Conservation (phyloP, 495 filamentous ascomycete genomes). For the Neurospora pannonica region DNA sequence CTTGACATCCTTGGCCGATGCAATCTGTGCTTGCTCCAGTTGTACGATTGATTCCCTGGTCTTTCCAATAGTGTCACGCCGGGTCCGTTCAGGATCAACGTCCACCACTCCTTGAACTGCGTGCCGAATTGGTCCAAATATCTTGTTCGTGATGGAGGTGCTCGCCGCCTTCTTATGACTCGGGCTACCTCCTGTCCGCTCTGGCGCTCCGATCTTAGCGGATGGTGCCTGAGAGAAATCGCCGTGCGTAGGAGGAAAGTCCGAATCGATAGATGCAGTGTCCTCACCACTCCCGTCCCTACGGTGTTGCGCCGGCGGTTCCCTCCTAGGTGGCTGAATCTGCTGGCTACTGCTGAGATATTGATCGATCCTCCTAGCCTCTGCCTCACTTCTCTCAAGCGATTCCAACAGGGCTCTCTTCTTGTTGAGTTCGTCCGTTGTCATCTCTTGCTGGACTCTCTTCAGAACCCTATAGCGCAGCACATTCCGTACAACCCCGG, state of each 20-base stretch:
- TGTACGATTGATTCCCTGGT: slow-evolving; percentile 67
- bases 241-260: slow-evolving; percentile 85
- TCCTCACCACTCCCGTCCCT: slow-evolving; percentile 49
- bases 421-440: slow-evolving; percentile 75
- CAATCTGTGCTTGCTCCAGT: slow-evolving; percentile 81
- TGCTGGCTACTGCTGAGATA: slow-evolving; percentile 66
- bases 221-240: slow-evolving; percentile 54
- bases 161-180: slow-evolving; percentile 66
- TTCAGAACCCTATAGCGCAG: slow-evolving; percentile 84
- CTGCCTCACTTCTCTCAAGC: slow-evolving; percentile 78
- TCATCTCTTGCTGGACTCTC: slow-evolving; percentile 95
- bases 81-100: slow-evolving; percentile 84
- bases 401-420: slow-evolving; percentile 71
- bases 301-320: slow-evolving; percentile 36
- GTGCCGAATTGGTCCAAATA: slow-evolving; percentile 92
- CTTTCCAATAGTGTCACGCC: slow-evolving; percentile 90
- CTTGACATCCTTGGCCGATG: slow-evolving; percentile 80
- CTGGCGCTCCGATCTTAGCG: slow-evolving; percentile 47
- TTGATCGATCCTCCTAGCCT: slow-evolving; percentile 85
- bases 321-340: slow-evolving; percentile 44
- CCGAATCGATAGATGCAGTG: slow-evolving; percentile 79
- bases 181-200: slow-evolving; percentile 27
- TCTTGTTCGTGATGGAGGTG: slow-evolving; percentile 78
- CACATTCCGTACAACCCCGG: slow-evolving; percentile 82
- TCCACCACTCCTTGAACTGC: slow-evolving; percentile 94